phyloP scores from a whole-genome alignment of 2,329 filamentous ascomycete species.

The Westerdykella ornata region DNA sequence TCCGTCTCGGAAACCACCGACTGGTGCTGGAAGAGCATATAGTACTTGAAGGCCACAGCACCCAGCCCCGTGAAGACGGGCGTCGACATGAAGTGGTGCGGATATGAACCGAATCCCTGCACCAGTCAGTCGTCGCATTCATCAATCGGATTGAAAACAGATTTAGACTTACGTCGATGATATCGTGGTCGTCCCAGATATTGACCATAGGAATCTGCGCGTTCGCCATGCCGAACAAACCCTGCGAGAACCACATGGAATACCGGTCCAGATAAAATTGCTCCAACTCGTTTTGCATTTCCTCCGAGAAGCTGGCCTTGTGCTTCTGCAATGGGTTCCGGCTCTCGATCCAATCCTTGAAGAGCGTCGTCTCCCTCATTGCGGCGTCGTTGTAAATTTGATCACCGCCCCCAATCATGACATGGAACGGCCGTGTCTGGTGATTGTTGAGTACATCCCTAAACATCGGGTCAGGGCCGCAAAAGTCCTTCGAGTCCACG shows the following conservation, averaged over 20 bases:
- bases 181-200: conserved; percentile 86
- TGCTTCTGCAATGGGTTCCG: conserved; percentile 76
- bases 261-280: conserved; percentile 83
- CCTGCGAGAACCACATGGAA: conserved; percentile 92
- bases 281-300: conserved; percentile 85
- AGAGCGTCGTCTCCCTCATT: conserved; percentile 65
- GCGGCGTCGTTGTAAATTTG: conserved; percentile 93
- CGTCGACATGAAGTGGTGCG: conserved; percentile 82
- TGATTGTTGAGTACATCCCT: conserved; percentile 91
- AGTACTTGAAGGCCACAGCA: conserved; percentile 94
- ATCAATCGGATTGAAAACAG: background rate
- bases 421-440: conserved; percentile 87
- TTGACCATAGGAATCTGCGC: conserved; percentile 98
- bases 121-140: conserved; percentile 12
- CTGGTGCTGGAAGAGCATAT: conserved; percentile 97
- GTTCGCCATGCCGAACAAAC: conserved; percentile 84
- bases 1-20: conserved; percentile 75
- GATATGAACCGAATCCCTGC: conserved; percentile 85
- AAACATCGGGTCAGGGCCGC: conserved; percentile 93
- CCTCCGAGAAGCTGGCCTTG: conserved; percentile 65
- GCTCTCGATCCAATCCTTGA: conserved; percentile 77
- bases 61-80: conserved; percentile 86
- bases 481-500: conserved; percentile 71
- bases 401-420: conserved; percentile 95
- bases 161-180: conserved; percentile 41